Evolutionary conservation across 129 eudicot species (phyloP).

Genomic region (Calendula officinalis): DNA sequence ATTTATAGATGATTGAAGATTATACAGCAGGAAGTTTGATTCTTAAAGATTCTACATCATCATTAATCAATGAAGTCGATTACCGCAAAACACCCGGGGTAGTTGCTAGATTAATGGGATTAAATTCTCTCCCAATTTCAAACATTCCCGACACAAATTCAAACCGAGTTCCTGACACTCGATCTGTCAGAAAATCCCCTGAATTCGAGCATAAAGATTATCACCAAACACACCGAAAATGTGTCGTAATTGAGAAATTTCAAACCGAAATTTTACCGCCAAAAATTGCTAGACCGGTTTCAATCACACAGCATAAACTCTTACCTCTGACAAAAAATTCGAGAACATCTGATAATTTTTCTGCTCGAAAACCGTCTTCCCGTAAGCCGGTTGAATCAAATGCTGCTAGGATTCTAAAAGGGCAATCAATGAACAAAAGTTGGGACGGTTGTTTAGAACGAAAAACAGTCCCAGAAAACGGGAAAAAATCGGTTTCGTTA

Average conservation of each 20-base stretch:
- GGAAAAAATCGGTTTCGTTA: slow-evolving; percentile 69
- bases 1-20: slow-evolving; percentile 54
- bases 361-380: slow-evolving; percentile 41
- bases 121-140: slow-evolving; percentile 71
- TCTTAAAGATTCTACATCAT: slow-evolving; percentile 65
- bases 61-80: slow-evolving; percentile 63
- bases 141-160: slow-evolving; percentile 40
- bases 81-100: slow-evolving; percentile 69
- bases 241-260: slow-evolving; percentile 64
- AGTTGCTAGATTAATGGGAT: slow-evolving; percentile 92
- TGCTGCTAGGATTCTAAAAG: slow-evolving; percentile 60
- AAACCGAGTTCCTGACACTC: slow-evolving; percentile 42
- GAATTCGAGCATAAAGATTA: slow-evolving; percentile 27
- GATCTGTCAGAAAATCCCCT: slow-evolving; percentile 21
- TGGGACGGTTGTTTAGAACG: slow-evolving; percentile 61
- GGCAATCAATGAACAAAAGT: slow-evolving; percentile 67
- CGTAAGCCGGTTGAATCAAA: slow-evolving; percentile 47
- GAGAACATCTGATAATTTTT: slow-evolving; percentile 49
- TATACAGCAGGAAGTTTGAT: slow-evolving; percentile 46
- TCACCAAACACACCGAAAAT: slow-evolving; percentile 36
- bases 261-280: slow-evolving; percentile 71
- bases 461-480: slow-evolving; percentile 44
- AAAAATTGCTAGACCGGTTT: slow-evolving; percentile 67
- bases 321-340: slow-evolving; percentile 66
- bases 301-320: slow-evolving; percentile 65